These are phyloP conservation scores for Myrmaecium sp. DNA, from an alignment of 2,329 filamentous ascomycete genomes.

Conservation along the genomic window DNA sequence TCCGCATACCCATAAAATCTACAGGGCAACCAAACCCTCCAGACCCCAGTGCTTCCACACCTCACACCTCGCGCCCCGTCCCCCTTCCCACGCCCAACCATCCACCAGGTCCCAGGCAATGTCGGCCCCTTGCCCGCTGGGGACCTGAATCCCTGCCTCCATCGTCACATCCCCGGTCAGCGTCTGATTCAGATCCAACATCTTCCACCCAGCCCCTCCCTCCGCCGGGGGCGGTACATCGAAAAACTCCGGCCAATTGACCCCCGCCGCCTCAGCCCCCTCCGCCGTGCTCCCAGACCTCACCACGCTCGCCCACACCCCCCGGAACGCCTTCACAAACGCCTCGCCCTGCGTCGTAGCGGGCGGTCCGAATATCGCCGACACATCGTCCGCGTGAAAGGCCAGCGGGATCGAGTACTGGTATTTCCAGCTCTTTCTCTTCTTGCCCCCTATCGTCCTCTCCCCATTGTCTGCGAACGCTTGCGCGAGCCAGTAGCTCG, in stretches of 20 bases:
- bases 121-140: too few species aligned
- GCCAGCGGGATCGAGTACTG: conserved; percentile 10
- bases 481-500: conserved; percentile 37
- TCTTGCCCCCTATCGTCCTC: too few species aligned
- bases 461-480: too few species aligned
- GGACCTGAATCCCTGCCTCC: too few species aligned
- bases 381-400: conserved; percentile 7
- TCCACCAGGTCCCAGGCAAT: conserved; percentile 9
- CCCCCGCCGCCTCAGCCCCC: too few species aligned
- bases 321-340: conserved; percentile 5
- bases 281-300: too few species aligned
- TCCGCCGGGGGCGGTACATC: conserved; percentile 1
- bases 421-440: conserved; percentile 9
- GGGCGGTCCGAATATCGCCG: conserved; percentile 9
- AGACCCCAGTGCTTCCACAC: too few species aligned
- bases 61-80: conserved; percentile 9
- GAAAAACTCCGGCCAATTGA: conserved; percentile 8
- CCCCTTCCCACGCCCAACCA: conserved; percentile 10
- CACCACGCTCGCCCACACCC: conserved; percentile 10
- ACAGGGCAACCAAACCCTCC: too few species aligned
- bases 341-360: conserved; percentile 5
- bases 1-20: too few species aligned
- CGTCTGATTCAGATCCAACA: conserved; percentile 10
- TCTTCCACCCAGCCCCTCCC: too few species aligned
- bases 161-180: conserved; percentile 6